These are phyloP conservation scores for Ananas comosus DNA, from an alignment of 176 grass and related monocot species.

Conservation along the genomic window DNA sequence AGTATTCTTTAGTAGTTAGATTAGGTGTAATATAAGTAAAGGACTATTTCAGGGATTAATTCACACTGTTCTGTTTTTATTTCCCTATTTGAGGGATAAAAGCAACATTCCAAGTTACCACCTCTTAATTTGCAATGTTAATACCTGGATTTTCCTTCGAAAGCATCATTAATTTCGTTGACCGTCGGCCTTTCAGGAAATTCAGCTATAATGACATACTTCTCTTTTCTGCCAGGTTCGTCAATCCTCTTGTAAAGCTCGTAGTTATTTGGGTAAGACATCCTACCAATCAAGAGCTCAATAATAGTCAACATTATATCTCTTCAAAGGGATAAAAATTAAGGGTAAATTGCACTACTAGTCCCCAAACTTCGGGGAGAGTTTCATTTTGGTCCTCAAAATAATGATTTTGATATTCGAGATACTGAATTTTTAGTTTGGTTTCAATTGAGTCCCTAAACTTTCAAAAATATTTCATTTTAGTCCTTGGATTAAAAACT, in stretches of 20 bases:
- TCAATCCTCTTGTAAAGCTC: slow-evolving; percentile 88
- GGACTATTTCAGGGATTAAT: slow-evolving; percentile 4
- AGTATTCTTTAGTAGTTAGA: background rate
- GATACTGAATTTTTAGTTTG: too few species aligned
- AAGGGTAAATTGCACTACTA: slow-evolving; percentile 1
- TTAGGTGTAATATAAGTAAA: background rate
- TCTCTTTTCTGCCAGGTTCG: slow-evolving; percentile 51
- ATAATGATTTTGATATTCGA: too few species aligned
- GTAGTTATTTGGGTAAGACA: slow-evolving; percentile 72
- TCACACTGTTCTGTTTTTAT: background rate
- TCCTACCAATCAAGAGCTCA: slow-evolving; percentile 40
- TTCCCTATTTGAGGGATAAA: too few species aligned
- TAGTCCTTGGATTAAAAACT: background rate
- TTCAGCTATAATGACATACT: slow-evolving; percentile 57
- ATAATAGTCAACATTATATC: background rate
- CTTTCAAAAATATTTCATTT: background rate
- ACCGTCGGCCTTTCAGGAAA: slow-evolving; percentile 60
- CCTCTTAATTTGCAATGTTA: slow-evolving; percentile 9
- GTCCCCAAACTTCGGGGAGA: background rate
- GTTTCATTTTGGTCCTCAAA: background rate
- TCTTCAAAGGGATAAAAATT: slow-evolving; percentile 13
- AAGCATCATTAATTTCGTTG: slow-evolving; percentile 70
- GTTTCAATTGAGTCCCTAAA: too few species aligned
- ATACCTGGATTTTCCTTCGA: slow-evolving; percentile 57
- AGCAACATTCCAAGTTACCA: background rate